Evolutionary conservation across 1,139 yeast species (phyloP).

Genomic region (Diutina mesorugosa): DNA sequence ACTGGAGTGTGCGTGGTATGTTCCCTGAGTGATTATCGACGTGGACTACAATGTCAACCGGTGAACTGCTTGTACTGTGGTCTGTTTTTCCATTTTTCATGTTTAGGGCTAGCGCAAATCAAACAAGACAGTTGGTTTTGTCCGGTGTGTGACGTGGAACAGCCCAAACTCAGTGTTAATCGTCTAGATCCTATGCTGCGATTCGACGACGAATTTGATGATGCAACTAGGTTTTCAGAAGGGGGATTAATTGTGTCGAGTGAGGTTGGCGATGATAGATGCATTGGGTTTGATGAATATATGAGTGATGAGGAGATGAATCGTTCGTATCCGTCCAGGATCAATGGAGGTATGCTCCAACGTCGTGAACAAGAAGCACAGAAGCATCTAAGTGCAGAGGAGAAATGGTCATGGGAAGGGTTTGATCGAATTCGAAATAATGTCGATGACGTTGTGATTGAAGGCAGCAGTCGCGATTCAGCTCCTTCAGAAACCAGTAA

Average conservation of each 20-base stretch:
- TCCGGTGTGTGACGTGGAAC: conserved; percentile 29
- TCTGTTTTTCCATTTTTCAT: conserved; percentile 21
- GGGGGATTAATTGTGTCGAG: neutral
- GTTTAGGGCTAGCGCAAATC: conserved; percentile 15
- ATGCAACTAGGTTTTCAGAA: neutral
- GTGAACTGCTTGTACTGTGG: conserved; percentile 22
- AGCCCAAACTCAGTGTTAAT: conserved; percentile 10
- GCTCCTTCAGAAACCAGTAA: neutral
- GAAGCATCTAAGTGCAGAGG: conserved; percentile 22
- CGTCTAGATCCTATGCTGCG: conserved; percentile 5
- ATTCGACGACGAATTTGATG: neutral
- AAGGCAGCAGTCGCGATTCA: neutral
- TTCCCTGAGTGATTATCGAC: conserved; percentile 19
- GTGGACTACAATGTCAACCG: conserved; percentile 9
- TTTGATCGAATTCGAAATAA: conserved; percentile 19
- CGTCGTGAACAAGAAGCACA: conserved; percentile 22
- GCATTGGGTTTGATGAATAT: neutral
- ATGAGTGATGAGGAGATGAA: neutral
- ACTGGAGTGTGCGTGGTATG: conserved; percentile 22
- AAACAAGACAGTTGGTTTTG: conserved; percentile 21
- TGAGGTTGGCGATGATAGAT: neutral
- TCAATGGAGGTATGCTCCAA: conserved; percentile 29
- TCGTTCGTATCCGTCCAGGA: conserved; percentile 8
- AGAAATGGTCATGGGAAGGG: conserved; percentile 25
- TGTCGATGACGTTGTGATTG: neutral